Evolutionary conservation across 306 rosid species (phyloP).

Genomic region (Quercus dentata): DNA sequence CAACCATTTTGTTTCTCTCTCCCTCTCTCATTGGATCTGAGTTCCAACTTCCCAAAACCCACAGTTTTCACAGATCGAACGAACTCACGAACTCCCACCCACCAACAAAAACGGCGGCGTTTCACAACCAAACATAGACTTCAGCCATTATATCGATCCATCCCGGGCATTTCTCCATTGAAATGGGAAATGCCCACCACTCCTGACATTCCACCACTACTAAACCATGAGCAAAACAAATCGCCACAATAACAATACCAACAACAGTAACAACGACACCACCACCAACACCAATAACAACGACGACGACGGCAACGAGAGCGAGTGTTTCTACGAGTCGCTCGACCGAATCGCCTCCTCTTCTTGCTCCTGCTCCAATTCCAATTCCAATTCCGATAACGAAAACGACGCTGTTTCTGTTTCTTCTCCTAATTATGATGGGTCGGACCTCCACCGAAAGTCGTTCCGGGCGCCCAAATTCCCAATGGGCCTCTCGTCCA

Average conservation of each 20-base stretch:
- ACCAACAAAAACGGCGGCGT: background rate
- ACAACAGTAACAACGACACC: conserved; percentile 41
- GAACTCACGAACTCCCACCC: no score
- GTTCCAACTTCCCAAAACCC: conserved; percentile 32
- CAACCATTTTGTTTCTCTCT: conserved; percentile 12
- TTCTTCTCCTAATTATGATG: conserved; percentile 56
- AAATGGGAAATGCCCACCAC: conserved; percentile 74
- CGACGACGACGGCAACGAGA: conserved; percentile 48
- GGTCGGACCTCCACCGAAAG: conserved; percentile 11
- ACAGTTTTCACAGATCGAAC: conserved; percentile 4
- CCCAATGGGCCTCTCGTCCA: conserved; percentile 45
- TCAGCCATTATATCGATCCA: background rate
- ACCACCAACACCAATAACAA: conserved; percentile 48
- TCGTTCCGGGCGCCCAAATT: conserved; percentile 48
- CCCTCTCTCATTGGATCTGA: conserved; percentile 50
- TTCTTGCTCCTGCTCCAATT: conserved; percentile 83
- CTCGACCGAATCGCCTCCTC: conserved; percentile 82
- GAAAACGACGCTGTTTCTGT: conserved; percentile 20
- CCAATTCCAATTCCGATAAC: conserved; percentile 55
- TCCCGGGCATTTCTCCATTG: conserved; percentile 52
- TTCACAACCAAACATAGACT: background rate
- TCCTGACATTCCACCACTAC: background rate
- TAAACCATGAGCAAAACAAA: conserved; percentile 67
- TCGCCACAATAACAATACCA: conserved; percentile 44
- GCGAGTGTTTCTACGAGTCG: conserved; percentile 82